Conservation (phyloP, 441 rosid species). For the Pelargonium fulgidum region DNA sequence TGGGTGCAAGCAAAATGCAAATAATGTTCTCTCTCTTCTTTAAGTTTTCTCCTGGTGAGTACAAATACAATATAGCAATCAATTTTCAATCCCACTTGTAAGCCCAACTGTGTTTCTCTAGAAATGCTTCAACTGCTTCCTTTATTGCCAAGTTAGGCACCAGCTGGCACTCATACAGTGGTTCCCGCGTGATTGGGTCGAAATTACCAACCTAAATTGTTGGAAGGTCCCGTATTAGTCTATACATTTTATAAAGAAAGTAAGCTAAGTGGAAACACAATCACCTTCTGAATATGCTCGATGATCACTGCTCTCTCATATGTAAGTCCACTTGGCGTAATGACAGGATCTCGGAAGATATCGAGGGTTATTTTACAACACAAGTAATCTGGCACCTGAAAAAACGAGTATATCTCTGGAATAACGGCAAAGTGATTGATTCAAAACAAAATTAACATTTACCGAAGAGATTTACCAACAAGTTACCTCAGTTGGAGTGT, state of each 20-base stretch:
- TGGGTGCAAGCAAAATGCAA: too few relatives aligned
- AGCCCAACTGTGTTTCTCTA: slow-evolving; percentile 76
- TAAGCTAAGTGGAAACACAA: neutral
- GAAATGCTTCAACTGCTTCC: slow-evolving; percentile 78
- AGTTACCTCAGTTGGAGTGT: slow-evolving; percentile 57
- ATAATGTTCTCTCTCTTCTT: too few relatives aligned
- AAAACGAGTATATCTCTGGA: neutral
- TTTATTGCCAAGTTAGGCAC: slow-evolving; percentile 69
- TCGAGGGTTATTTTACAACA: slow-evolving; percentile 89
- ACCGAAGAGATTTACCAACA: neutral
- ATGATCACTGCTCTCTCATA: slow-evolving; percentile 84
- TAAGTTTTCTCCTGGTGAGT: too few relatives aligned
- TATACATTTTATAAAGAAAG: neutral
- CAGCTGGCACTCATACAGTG: slow-evolving; percentile 46
- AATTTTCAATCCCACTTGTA: slow-evolving; percentile 33
- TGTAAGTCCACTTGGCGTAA: slow-evolving; percentile 81
- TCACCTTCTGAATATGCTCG: slow-evolving; percentile 76
- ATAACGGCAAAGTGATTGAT: too few relatives aligned
- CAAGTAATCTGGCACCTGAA: slow-evolving; percentile 80
- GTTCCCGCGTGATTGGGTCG: slow-evolving; percentile 76
- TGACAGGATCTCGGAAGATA: slow-evolving; percentile 79
- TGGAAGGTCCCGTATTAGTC: too few relatives aligned
- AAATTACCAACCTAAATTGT: slow-evolving; percentile 63
- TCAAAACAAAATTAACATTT: too few relatives aligned
- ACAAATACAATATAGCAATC: neutral